phyloP scores from a whole-genome alignment of 2,329 filamentous ascomycete species.

The Aspergillus tanneri region DNA sequence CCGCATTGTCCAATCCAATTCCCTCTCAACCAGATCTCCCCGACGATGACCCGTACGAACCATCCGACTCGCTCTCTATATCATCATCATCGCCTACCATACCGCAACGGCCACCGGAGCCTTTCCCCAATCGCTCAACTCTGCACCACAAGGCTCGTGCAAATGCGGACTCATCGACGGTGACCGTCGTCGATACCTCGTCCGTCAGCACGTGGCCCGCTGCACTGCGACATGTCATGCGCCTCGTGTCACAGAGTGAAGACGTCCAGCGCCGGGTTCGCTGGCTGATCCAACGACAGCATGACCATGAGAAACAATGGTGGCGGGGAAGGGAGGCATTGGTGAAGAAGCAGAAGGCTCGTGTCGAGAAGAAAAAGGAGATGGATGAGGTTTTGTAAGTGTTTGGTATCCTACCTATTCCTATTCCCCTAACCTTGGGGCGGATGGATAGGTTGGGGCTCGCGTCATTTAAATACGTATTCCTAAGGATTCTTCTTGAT shows the following conservation, averaged over 20 bases:
- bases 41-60: constrained; percentile 21
- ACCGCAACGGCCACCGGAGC: neutral
- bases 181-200: constrained; percentile 40
- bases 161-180: neutral
- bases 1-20: constrained; percentile 31
- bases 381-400: constrained; percentile 57
- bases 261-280: constrained; percentile 47
- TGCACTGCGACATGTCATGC: constrained; percentile 53
- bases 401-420: too few relatives aligned
- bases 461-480: too few relatives aligned
- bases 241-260: constrained; percentile 48
- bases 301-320: constrained; percentile 63
- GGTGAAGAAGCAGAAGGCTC: constrained; percentile 51
- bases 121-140: neutral
- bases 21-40: neutral
- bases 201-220: constrained; percentile 54
- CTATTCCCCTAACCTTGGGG: neutral
- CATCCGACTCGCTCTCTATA: constrained; percentile 15
- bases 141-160: neutral
- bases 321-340: constrained; percentile 54
- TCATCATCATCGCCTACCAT: neutral
- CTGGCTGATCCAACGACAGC: constrained; percentile 62
- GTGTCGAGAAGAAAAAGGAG: constrained; percentile 54
- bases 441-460: too few relatives aligned
- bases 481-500: too few relatives aligned